These are phyloP conservation scores for Penicillium capsulatum DNA, from an alignment of 2,329 filamentous ascomycete species.

Conservation along the genomic window DNA sequence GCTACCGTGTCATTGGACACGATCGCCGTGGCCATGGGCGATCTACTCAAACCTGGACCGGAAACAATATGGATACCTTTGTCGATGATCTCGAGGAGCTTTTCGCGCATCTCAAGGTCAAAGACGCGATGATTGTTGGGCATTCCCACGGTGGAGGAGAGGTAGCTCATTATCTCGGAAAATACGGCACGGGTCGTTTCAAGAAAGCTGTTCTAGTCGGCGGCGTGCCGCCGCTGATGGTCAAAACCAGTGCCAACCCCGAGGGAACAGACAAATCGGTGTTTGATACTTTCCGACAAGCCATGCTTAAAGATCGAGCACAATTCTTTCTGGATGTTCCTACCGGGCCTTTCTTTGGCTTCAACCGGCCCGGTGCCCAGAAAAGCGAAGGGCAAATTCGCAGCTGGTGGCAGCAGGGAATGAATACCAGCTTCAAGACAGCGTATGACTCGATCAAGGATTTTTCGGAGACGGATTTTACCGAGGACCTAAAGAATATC, in stretches of 20 bases:
- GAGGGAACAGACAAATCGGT: constrained; percentile 35
- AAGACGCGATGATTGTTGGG: constrained; percentile 36
- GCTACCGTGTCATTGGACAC: constrained; percentile 39
- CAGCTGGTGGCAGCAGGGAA: constrained; percentile 41
- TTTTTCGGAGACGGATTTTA: constrained; percentile 43
- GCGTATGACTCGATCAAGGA: constrained; percentile 41
- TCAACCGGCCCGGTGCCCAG: constrained; percentile 30
- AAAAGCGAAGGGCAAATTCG: constrained; percentile 38
- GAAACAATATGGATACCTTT: constrained; percentile 41
- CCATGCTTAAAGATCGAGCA: constrained; percentile 34
- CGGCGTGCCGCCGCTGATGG: constrained; percentile 36
- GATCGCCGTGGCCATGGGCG: constrained; percentile 39
- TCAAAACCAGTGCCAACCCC: constrained; percentile 33
- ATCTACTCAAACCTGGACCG: constrained; percentile 39
- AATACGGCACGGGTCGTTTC: constrained; percentile 37
- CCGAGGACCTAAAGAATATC: constrained; percentile 39
- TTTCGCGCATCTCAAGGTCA: constrained; percentile 35
- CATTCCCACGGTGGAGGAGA: constrained; percentile 45
- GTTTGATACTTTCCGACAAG: constrained; percentile 38
- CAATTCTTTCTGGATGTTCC: constrained; percentile 38
- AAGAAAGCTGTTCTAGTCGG: constrained; percentile 40
- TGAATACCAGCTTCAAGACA: constrained; percentile 37
- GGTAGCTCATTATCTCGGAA: constrained; percentile 35
- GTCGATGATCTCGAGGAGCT: constrained; percentile 38
- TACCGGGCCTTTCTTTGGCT: constrained; percentile 35